Percentiles rank a stretch among this genome's conserved stretches.
phyloP scores from a whole-genome alignment of 441 rosid genomes.

The Francoa sonchifolia region DNA sequence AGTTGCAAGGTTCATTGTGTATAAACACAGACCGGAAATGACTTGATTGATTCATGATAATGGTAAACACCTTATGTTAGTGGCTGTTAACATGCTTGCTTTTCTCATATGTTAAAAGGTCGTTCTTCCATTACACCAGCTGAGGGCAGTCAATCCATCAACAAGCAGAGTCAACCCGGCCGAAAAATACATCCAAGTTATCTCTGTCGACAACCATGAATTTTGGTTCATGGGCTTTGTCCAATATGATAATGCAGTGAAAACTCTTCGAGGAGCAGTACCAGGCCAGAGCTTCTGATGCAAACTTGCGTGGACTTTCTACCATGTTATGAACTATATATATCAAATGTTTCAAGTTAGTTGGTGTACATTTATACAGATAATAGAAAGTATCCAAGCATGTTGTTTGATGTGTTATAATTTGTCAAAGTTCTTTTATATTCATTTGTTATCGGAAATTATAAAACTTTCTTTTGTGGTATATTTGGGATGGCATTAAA shows the following conservation, averaged over 20 bases:
- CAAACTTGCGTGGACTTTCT: not conserved
- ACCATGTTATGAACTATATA: too few relatives aligned
- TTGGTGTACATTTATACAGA: too few relatives aligned
- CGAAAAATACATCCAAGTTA: conserved; percentile 74
- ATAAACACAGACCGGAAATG: not conserved
- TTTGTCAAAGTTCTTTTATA: too few relatives aligned
- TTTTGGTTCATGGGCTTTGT: conserved; percentile 98
- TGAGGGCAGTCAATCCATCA: conserved; percentile 68
- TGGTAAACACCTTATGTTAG: not conserved
- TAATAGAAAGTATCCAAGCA: too few relatives aligned
- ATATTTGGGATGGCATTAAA: too few relatives aligned
- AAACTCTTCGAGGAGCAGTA: conserved; percentile 52
- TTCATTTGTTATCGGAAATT: too few relatives aligned
- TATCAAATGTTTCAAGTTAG: too few relatives aligned
- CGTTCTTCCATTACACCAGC: conserved; percentile 52
- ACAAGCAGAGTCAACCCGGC: conserved; percentile 48
- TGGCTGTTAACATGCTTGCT: not conserved
- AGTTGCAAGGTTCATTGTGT: not conserved
- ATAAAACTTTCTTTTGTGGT: too few relatives aligned
- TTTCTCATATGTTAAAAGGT: conserved; percentile 27
- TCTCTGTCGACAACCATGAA: conserved; percentile 76
- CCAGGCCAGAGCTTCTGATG: conserved; percentile 18
- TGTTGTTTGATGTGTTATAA: too few relatives aligned
- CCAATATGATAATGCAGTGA: conserved; percentile 66
- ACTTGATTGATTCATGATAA: not conserved